Evolutionary conservation across 2,329 filamentous ascomycete species (phyloP), one percentile per base, ranked within the genome.

Genomic region (Massarina eburnea): DNA sequence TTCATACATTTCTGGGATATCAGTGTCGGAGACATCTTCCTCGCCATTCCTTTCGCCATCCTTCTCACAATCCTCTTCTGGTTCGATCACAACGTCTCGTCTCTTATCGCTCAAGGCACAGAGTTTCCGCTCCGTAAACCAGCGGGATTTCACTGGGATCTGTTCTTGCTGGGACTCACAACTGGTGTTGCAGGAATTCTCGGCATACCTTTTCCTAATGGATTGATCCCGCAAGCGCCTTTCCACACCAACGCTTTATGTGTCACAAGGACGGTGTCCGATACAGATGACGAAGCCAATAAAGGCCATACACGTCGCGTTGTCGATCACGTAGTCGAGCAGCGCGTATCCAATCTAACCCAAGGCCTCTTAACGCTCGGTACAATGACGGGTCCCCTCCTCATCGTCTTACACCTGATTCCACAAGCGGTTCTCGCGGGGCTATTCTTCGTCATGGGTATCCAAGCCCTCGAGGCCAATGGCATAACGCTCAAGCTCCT

Each of bases 1-100:
- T 78, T 95, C 43, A 82, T 95, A 20, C 77, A 83, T 51, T 92
- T 95, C 59, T 94, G 89, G 89, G 79, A 92, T 54, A 78, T 95
- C 43, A 75, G 74, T 36, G 82, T 86, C 5, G 79, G 78, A 0
- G 85, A 95, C 45, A 78, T 94, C 6, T 95, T 95, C 64, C 76
- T 91, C 34, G 90, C 91, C 1, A 80, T 95, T n/a, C 91, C 91
- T 0, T 95, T 95, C 72, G 90, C 89, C 0, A 62, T 95, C 26
- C 75, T 95, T 1, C 75, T 95, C 14, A 95, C 90, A 0, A 84
- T 95, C 18, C 73, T 95, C 4, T 95, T 95, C 66, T 95, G 87
- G 74, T 95, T 94, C 66, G 90, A 95, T 62, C 90, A 95, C 62
- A 95, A 94, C 41, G 61, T 82, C 41, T 80, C 76, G 48, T 79